Conservation (phyloP, 2,329 filamentous ascomycete genomes). For the Pyricularia grisea region DNA sequence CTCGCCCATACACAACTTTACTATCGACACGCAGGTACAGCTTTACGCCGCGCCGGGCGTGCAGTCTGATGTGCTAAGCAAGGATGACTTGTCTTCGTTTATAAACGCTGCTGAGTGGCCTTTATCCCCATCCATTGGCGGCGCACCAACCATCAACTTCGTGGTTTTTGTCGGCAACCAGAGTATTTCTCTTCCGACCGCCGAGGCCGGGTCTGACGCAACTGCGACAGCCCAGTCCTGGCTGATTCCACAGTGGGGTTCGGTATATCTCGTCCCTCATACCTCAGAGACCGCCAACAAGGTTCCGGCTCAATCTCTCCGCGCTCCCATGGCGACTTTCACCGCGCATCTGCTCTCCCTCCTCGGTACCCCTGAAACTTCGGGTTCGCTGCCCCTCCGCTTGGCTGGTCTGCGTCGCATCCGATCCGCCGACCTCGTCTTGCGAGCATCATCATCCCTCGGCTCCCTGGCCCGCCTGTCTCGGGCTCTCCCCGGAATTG, state of each 20-base stretch:
- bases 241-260: slow-evolving; percentile 94
- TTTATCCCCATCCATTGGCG: slow-evolving; percentile 84
- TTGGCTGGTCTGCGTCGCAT: slow-evolving; percentile 80
- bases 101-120: slow-evolving; percentile 99
- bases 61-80: slow-evolving; percentile 56
- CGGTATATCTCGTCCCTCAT: slow-evolving; percentile 49
- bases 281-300: slow-evolving; percentile 30
- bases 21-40: slow-evolving; percentile 92
- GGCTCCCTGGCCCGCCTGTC: slow-evolving; percentile 86
- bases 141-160: slow-evolving; percentile 92
- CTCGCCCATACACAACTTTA: slow-evolving; percentile 83
- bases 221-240: slow-evolving; percentile 53
- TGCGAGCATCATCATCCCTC: slow-evolving; percentile 86
- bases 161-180: slow-evolving; percentile 80
- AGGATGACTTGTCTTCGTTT: slow-evolving; percentile 85
- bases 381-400: slow-evolving; percentile 72
- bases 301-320: slow-evolving; percentile 57
- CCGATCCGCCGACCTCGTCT: slow-evolving; percentile 71
- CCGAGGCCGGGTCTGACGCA: not conserved
- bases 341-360: slow-evolving; percentile 83
- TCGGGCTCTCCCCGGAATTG: slow-evolving; percentile 76
- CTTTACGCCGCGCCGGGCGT: slow-evolving; percentile 72
- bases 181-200: slow-evolving; percentile 43
- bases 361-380: slow-evolving; percentile 68
- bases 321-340: slow-evolving; percentile 78